These are phyloP conservation scores for Mycena alexandri DNA, from an alignment of 768 basidiomycete species.

Conservation along the genomic window DNA sequence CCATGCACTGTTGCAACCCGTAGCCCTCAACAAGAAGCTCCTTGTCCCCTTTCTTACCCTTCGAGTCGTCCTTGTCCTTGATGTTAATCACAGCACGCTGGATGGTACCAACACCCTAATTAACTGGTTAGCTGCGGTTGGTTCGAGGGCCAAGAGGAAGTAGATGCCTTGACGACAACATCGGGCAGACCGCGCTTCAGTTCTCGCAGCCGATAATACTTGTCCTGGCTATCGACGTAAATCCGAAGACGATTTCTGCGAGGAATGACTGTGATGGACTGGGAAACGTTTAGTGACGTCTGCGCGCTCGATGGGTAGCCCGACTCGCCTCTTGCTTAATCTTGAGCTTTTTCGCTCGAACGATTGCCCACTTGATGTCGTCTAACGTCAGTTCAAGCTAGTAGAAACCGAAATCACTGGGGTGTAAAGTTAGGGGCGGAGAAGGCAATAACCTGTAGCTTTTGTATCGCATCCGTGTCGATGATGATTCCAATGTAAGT, in stretches of 20 bases:
- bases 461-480: slow-evolving; percentile 88
- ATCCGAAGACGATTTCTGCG: slow-evolving; percentile 82
- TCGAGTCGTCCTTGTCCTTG: slow-evolving; percentile 85
- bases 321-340: slow-evolving; percentile 82
- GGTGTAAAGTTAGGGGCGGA: not conserved
- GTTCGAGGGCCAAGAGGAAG: not conserved
- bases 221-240: slow-evolving; percentile 82
- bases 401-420: not conserved
- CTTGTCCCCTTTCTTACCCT: slow-evolving; percentile 89
- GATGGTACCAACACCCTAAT: slow-evolving; percentile 86
- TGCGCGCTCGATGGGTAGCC: not conserved
- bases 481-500: slow-evolving; percentile 95
- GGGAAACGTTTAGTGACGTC: slow-evolving; percentile 21
- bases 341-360: slow-evolving; percentile 89
- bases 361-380: slow-evolving; percentile 93
- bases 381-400: slow-evolving; percentile 94
- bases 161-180: slow-evolving; percentile 88
- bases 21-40: slow-evolving; percentile 97
- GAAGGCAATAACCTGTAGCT: slow-evolving; percentile 75
- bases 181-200: slow-evolving; percentile 86
- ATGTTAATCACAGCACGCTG: slow-evolving; percentile 96
- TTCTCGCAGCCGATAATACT: slow-evolving; percentile 86
- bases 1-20: slow-evolving; percentile 97
- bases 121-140: not conserved
- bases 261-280: slow-evolving; percentile 85